These are phyloP conservation scores for Teunomyces kruisii DNA, from an alignment of 805 yeast species.

Conservation along the genomic window DNA sequence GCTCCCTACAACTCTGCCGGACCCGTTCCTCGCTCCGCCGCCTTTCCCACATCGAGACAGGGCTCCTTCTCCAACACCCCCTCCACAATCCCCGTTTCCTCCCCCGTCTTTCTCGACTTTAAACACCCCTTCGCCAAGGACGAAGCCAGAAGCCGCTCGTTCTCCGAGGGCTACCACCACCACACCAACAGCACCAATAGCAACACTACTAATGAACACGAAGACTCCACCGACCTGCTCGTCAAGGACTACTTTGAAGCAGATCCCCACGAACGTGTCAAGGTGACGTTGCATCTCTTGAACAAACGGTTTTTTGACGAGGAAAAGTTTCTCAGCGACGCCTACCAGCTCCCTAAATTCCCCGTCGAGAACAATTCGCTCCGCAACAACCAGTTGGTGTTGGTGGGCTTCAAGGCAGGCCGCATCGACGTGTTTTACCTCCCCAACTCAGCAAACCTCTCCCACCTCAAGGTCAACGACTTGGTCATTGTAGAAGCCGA, in stretches of 20 bases:
- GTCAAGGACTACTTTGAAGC: slow-evolving; percentile 35
- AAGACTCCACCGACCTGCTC: slow-evolving; percentile 10
- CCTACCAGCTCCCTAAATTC: slow-evolving; percentile 31
- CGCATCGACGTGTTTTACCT: slow-evolving; percentile 75
- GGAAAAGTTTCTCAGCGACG: slow-evolving; percentile 26
- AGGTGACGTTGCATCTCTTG: slow-evolving; percentile 30
- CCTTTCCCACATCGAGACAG: background rate
- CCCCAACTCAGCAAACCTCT: slow-evolving; percentile 16
- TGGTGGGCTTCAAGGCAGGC: slow-evolving; percentile 77
- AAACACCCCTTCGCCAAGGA: background rate
- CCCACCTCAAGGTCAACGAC: slow-evolving; percentile 52
- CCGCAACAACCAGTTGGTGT: slow-evolving; percentile 43
- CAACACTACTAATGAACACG: background rate
- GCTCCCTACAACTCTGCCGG: background rate
- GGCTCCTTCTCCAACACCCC: background rate
- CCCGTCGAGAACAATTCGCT: slow-evolving; percentile 22
- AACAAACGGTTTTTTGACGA: slow-evolving; percentile 30
- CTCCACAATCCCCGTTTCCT: background rate
- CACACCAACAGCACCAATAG: background rate
- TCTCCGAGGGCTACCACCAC: background rate
- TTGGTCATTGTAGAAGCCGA: slow-evolving; percentile 84
- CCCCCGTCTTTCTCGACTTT: no score
- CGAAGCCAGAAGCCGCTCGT: background rate
- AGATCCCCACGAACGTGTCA: slow-evolving; percentile 41
- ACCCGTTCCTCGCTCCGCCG: background rate